A percentile compares a stretch with the other conserved stretches of the same genome.
phyloP scores from a whole-genome alignment of 257 asterid genomes.

The Cruciata laevipes region DNA sequence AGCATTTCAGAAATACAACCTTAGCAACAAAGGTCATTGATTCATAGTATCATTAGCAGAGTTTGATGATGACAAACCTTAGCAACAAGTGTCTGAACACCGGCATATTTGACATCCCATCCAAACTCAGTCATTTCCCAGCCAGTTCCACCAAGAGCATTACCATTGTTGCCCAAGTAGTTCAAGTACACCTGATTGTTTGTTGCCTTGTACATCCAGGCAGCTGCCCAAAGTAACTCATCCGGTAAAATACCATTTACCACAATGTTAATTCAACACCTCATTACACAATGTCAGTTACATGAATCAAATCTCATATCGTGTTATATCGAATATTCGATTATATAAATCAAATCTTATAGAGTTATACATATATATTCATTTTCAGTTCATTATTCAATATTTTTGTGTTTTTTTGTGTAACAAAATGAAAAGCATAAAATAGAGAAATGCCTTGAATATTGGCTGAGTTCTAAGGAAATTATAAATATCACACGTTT shows the following conservation, averaged over 20 bases:
- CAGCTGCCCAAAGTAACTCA: conserved; percentile 95
- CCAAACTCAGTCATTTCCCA: conserved; percentile 98
- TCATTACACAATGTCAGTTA: not conserved
- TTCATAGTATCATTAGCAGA: not conserved
- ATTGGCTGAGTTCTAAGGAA: no score
- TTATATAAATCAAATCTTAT: not conserved
- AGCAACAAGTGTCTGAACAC: conserved; percentile 85
- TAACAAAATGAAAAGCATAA: not conserved
- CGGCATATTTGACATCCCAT: conserved; percentile 97
- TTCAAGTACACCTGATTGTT: conserved; percentile 56
- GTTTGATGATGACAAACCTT: conserved; percentile 39
- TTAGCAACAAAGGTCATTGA: not conserved
- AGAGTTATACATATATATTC: no score
- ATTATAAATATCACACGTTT: not conserved
- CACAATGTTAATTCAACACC: not conserved
- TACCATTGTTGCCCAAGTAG: conserved; percentile 71
- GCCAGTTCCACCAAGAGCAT: conserved; percentile 88
- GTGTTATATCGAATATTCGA: not conserved
- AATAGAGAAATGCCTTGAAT: not conserved
- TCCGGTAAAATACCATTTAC: conserved; percentile 35
- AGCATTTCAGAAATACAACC: no score
- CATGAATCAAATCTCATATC: not conserved
- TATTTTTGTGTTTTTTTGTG: not conserved
- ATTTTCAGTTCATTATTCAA: not conserved
- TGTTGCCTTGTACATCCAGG: conserved; percentile 93